These are phyloP conservation scores for Alternaria arborescens DNA, from an alignment of 2,329 filamentous ascomycete genomes.

Conservation along the genomic window DNA sequence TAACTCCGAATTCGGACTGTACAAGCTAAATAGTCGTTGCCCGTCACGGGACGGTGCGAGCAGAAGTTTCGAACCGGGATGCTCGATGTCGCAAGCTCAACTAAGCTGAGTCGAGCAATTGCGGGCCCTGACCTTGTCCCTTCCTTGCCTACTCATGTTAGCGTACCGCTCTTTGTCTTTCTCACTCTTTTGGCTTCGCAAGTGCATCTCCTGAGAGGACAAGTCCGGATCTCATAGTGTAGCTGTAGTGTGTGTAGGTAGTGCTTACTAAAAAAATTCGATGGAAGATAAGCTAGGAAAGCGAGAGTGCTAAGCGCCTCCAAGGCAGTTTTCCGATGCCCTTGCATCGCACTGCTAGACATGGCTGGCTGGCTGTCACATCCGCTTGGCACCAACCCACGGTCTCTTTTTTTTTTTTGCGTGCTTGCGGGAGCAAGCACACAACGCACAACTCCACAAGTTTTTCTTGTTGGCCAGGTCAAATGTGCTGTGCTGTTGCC, in stretches of 20 bases:
- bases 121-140: slow-evolving; percentile 10
- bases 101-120: slow-evolving; percentile 5
- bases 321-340: background rate
- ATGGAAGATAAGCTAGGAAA: background rate
- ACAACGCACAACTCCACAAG: slow-evolving; percentile 3
- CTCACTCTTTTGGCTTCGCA: background rate
- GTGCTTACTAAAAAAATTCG: background rate
- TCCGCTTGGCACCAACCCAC: slow-evolving; percentile 1
- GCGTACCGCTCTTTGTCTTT: slow-evolving; percentile 5
- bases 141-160: slow-evolving; percentile 5
- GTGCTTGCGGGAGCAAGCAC: background rate
- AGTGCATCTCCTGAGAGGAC: slow-evolving; percentile 1
- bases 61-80: slow-evolving; percentile 10
- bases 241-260: background rate
- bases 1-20: slow-evolving; percentile 7
- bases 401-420: background rate
- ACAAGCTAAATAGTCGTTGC: slow-evolving; percentile 7
- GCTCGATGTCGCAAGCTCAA: slow-evolving; percentile 3
- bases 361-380: background rate
- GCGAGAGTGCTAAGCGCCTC: background rate
- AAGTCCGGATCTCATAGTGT: background rate
- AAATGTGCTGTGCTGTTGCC: slow-evolving; percentile 3
- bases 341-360: background rate
- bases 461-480: background rate
- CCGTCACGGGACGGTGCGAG: slow-evolving; percentile 14